Evolutionary conservation across 2,329 filamentous ascomycete genomes (phyloP).

Genomic region (Talaromyces islandicus): DNA sequence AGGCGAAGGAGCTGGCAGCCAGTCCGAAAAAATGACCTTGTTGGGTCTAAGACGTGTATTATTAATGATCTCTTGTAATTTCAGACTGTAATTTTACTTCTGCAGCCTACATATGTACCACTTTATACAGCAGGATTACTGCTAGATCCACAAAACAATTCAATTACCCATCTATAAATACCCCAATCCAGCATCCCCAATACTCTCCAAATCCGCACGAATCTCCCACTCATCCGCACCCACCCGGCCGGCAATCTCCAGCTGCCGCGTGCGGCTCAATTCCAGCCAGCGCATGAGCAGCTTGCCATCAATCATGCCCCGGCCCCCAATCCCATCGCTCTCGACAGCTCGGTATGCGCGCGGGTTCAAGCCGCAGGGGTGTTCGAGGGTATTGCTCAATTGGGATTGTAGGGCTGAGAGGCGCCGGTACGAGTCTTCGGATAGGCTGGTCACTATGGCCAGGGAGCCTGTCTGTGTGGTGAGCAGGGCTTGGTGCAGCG

Average conservation of each 20-base stretch:
- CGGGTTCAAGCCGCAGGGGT: constrained; percentile 75
- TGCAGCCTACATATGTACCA: background rate
- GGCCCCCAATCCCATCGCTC: constrained; percentile 44
- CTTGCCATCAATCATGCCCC: constrained; percentile 72
- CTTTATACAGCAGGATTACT: background rate
- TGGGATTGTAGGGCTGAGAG: constrained; percentile 76
- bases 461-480: constrained; percentile 72
- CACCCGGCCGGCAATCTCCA: constrained; percentile 68
- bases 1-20: constrained; percentile 27
- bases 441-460: constrained; percentile 68
- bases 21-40: constrained; percentile 23
- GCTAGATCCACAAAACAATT: background rate
- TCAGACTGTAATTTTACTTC: background rate
- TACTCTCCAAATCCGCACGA: constrained; percentile 61
- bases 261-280: constrained; percentile 62
- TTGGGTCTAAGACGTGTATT: background rate
- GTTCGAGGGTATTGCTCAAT: constrained; percentile 67
- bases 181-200: constrained; percentile 59
- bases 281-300: constrained; percentile 70
- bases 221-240: constrained; percentile 64
- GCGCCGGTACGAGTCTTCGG: constrained; percentile 76
- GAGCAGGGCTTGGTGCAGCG: constrained; percentile 57
- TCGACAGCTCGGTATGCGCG: constrained; percentile 64
- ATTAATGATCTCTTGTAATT: background rate
- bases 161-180: constrained; percentile 24